A percentile compares a stretch with the other conserved stretches of the same genome.
Conservation (phyloP, 768 basidiomycete genomes). For the Chlorophyllum brunneum region DNA sequence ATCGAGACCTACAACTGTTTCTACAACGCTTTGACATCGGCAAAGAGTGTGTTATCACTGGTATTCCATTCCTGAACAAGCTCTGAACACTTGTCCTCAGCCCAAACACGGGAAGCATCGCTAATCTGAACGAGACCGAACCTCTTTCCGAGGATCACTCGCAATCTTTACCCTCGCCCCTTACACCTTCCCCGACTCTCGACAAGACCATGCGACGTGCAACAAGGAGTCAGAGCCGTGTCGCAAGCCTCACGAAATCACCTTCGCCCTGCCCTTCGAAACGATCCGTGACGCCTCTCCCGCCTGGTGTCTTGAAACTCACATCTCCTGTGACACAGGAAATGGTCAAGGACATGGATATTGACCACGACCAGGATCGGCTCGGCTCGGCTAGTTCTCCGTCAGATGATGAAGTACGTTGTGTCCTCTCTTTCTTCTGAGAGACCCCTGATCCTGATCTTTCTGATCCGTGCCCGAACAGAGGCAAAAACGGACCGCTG, state of each 20-base stretch:
- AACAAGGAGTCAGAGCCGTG: constrained; percentile 11
- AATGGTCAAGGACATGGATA: constrained; percentile 7
- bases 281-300: background rate
- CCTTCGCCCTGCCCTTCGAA: constrained; percentile 9
- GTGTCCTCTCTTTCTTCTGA: background rate
- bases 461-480: no score
- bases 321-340: background rate
- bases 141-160: constrained; percentile 11
- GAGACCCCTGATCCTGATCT: background rate
- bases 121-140: constrained; percentile 30
- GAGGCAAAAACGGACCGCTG: background rate
- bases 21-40: constrained; percentile 12
- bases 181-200: constrained; percentile 10
- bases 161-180: constrained; percentile 15
- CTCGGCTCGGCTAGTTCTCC: constrained; percentile 34
- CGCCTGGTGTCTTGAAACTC: background rate
- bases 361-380: constrained; percentile 34
- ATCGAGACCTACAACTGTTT: constrained; percentile 12
- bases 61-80: background rate
- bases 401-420: constrained; percentile 13
- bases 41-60: constrained; percentile 19
- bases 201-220: constrained; percentile 2
- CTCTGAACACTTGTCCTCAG: constrained; percentile 23
- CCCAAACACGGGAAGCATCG: constrained; percentile 37
- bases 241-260: constrained; percentile 3